phyloP scores from a whole-genome alignment of 345 rosid species.

The Erysimum cheiranthoides region DNA sequence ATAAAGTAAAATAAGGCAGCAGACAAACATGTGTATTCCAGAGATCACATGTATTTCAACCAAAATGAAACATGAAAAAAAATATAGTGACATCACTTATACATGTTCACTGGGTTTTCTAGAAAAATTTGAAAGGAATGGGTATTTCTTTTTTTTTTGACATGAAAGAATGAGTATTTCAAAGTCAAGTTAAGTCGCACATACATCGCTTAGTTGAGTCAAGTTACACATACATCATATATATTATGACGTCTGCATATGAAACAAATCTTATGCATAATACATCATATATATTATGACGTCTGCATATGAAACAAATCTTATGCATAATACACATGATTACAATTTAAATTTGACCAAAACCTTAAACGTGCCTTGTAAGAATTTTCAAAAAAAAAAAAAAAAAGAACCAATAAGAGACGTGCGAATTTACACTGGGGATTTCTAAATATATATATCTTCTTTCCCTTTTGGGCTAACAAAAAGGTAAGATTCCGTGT shows the following conservation, averaged over 20 bases:
- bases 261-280: not conserved
- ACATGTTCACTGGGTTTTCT: no score
- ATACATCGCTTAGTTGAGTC: not conserved
- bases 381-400: not conserved
- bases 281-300: not conserved
- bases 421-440: slow-evolving; percentile 16
- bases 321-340: not conserved
- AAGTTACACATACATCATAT: not conserved
- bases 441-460: slow-evolving; percentile 4
- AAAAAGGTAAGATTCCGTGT: slow-evolving; percentile 39
- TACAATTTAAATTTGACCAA: slow-evolving; percentile 31
- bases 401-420: slow-evolving; percentile 24
- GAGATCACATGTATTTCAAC: no score
- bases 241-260: not conserved
- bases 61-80: no score
- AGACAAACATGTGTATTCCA: no score
- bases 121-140: no score
- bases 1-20: no score
- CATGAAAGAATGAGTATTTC: no score
- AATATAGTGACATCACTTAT: no score
- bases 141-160: no score
- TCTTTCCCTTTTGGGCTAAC: slow-evolving; percentile 18
- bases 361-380: slow-evolving; percentile 35
- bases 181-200: no score
- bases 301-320: slow-evolving; percentile 15